Evolutionary conservation across 441 rosid genomes (phyloP).

Genomic region (Gossypium trilobum): DNA sequence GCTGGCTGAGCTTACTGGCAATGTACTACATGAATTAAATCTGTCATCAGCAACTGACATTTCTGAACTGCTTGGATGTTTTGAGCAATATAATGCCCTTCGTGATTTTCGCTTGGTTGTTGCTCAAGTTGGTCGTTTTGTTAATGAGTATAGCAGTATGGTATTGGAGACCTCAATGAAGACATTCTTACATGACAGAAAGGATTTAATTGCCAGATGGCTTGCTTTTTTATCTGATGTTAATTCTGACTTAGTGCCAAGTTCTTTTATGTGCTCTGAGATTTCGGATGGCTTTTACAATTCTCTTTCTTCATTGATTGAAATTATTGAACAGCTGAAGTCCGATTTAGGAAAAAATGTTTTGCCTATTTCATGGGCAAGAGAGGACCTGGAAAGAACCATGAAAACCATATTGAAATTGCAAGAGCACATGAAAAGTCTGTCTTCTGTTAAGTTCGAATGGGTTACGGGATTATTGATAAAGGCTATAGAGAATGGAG

Average conservation of each 20-base stretch:
- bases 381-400: conserved; percentile 42
- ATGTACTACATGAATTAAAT: conserved; percentile 63
- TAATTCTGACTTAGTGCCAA: conserved; percentile 31
- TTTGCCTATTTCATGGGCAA: conserved; percentile 47
- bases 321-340: conserved; percentile 45
- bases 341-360: conserved; percentile 32
- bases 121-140: conserved; percentile 53
- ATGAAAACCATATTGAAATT: conserved; percentile 48
- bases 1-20: conserved; percentile 79
- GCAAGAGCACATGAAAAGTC: conserved; percentile 37
- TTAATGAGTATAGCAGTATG: conserved; percentile 60
- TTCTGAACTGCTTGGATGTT: conserved; percentile 92
- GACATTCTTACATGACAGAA: conserved; percentile 32
- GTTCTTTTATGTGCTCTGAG: conserved; percentile 25
- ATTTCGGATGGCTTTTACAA: conserved; percentile 26
- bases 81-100: conserved; percentile 85
- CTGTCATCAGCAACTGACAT: conserved; percentile 93
- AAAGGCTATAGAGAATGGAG: conserved; percentile 94
- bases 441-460: conserved; percentile 71
- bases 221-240: conserved; percentile 44
- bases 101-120: conserved; percentile 55
- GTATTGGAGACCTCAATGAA: conserved; percentile 41
- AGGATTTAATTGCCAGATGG: conserved; percentile 55
- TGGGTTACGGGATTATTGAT: conserved; percentile 86
- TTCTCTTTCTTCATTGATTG: conserved; percentile 44